A percentile compares a stretch with the other conserved stretches of the same genome.
Evolutionary conservation across 1,139 yeast species (phyloP).

Genomic region (Blastobotrys ciferrii): DNA sequence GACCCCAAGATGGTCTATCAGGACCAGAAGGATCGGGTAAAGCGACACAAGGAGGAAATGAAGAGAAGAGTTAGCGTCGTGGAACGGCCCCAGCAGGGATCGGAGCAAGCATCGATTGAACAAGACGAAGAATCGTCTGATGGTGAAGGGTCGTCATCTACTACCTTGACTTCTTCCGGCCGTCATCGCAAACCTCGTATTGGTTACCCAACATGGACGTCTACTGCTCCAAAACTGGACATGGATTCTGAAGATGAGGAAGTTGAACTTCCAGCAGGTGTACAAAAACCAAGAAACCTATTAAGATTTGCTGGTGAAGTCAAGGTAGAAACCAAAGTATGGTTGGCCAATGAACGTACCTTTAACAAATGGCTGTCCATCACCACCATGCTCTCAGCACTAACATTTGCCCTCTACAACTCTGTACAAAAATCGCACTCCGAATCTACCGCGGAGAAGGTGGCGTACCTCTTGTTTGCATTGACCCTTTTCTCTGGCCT

Average conservation of each 20-base stretch:
- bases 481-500: conserved; percentile 77
- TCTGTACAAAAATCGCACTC: conserved; percentile 65
- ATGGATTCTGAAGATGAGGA: conserved; percentile 90
- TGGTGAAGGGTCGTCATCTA: conserved; percentile 23
- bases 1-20: conserved; percentile 75
- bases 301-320: conserved; percentile 88
- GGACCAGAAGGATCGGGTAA: conserved; percentile 43
- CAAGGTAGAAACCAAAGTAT: conserved; percentile 93
- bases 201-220: conserved; percentile 23
- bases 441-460: conserved; percentile 38
- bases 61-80: conserved; percentile 16
- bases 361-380: conserved; percentile 94
- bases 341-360: conserved; percentile 98
- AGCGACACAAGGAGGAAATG: conserved; percentile 15
- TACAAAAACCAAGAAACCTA: conserved; percentile 71
- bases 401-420: conserved; percentile 80
- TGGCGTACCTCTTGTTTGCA: conserved; percentile 78
- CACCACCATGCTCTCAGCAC: conserved; percentile 79
- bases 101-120: conserved; percentile 24
- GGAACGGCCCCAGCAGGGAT: conserved; percentile 17
- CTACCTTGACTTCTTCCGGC: not conserved
- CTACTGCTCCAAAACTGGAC: conserved; percentile 40
- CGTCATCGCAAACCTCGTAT: conserved; percentile 8
- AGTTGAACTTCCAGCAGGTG: conserved; percentile 84
- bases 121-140: conserved; percentile 34